These are phyloP conservation scores for Trichophyton simii DNA, from an alignment of 2,329 filamentous ascomycete genomes.

Conservation along the genomic window DNA sequence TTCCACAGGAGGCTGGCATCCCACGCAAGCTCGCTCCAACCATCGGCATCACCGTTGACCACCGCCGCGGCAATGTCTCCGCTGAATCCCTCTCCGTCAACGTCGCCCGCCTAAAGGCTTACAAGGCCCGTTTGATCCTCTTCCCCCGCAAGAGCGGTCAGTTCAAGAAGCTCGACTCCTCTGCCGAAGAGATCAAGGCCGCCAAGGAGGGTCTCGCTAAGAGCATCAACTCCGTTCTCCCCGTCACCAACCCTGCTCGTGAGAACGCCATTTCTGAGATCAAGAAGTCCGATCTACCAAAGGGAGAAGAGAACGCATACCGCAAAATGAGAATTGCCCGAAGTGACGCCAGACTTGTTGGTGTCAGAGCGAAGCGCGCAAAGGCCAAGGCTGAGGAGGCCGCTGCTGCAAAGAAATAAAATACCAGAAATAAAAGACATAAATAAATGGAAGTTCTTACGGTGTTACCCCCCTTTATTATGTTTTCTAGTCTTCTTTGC, in stretches of 20 bases:
- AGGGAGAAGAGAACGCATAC: constrained; percentile 76
- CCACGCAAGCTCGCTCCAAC: constrained; percentile 87
- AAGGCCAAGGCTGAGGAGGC: constrained; percentile 66
- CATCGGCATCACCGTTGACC: constrained; percentile 94
- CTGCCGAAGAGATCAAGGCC: constrained; percentile 68
- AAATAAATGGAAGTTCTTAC: constrained; percentile 5
- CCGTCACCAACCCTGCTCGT: constrained; percentile 52
- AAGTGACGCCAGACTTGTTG: constrained; percentile 67
- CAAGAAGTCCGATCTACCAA: constrained; percentile 68
- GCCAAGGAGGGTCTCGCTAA: constrained; percentile 45
- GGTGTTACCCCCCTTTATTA: neutral
- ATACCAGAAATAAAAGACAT: constrained; percentile 16
- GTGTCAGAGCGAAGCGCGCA: constrained; percentile 84
- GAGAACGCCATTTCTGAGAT: constrained; percentile 57
- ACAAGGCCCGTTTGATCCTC: constrained; percentile 90
- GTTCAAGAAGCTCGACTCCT: constrained; percentile 82
- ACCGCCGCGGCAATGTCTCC: constrained; percentile 91
- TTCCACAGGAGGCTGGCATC: constrained; percentile 73
- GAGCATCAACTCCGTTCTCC: constrained; percentile 49
- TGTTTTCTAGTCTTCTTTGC: constrained; percentile 9
- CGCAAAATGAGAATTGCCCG: constrained; percentile 71
- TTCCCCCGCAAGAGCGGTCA: constrained; percentile 93
- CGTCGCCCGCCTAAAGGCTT: constrained; percentile 94
- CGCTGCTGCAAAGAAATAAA: constrained; percentile 43
- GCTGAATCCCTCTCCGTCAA: constrained; percentile 91